Percentiles rank a stretch among this genome's conserved stretches.
Evolutionary conservation across 2,329 filamentous ascomycete species (phyloP).

Genomic region (Orbilia javanica): DNA sequence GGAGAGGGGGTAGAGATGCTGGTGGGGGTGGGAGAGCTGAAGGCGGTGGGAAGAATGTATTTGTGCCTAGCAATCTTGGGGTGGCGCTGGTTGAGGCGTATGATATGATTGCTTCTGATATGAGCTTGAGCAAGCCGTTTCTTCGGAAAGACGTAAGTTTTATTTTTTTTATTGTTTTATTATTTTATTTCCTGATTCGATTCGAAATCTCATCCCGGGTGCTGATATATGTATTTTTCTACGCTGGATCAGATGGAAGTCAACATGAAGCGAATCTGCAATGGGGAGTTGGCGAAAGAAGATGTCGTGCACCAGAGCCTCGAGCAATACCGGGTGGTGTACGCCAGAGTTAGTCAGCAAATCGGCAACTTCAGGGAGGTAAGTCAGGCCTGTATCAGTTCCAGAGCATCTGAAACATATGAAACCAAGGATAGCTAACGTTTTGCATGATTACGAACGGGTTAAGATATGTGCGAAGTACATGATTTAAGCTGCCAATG

Average conservation of each 20-base stretch:
- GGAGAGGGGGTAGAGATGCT: slow-evolving; percentile 66
- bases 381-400: slow-evolving; percentile 68
- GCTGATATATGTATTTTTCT: no score
- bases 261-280: slow-evolving; percentile 96
- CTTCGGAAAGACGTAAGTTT: slow-evolving; percentile 79
- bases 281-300: slow-evolving; percentile 80
- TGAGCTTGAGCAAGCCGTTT: slow-evolving; percentile 93
- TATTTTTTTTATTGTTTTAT: neutral
- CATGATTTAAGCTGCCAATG: slow-evolving; percentile 27
- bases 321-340: slow-evolving; percentile 87
- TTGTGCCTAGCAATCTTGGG: slow-evolving; percentile 91
- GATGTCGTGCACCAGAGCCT: slow-evolving; percentile 85
- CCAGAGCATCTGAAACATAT: neutral
- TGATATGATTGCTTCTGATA: slow-evolving; percentile 91
- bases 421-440: slow-evolving; percentile 6
- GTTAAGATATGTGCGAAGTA: slow-evolving; percentile 46
- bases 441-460: neutral
- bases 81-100: slow-evolving; percentile 94
- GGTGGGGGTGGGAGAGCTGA: slow-evolving; percentile 69
- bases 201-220: neutral
- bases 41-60: slow-evolving; percentile 76
- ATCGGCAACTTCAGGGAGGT: slow-evolving; percentile 68
- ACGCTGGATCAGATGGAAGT: slow-evolving; percentile 95
- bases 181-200: neutral
- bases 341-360: slow-evolving; percentile 82